Conservation (phyloP, 345 rosid genomes). For the Murraya paniculata region DNA sequence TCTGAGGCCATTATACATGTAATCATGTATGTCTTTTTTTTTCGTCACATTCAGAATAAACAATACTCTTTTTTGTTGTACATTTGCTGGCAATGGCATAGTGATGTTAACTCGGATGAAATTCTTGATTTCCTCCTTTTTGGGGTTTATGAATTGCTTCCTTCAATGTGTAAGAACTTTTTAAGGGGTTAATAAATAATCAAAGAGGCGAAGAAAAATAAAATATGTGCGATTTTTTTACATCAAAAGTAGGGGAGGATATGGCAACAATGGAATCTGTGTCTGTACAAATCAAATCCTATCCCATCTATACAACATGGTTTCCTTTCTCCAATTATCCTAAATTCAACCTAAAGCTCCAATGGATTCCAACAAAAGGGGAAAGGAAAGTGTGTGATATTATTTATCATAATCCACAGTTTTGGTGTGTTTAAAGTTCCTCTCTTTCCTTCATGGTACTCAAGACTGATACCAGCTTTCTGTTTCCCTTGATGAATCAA, state of each 20-base stretch:
- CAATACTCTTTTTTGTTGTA: background rate
- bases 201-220: background rate
- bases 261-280: background rate
- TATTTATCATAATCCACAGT: background rate
- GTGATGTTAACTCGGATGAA: background rate
- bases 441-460: background rate
- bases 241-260: background rate
- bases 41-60: background rate
- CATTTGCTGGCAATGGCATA: background rate
- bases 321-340: background rate
- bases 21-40: background rate
- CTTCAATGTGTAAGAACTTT: background rate
- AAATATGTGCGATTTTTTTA: background rate
- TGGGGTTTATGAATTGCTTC: background rate
- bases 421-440: background rate
- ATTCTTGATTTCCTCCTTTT: background rate
- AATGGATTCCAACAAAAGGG: background rate
- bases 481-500: constrained; percentile 17
- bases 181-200: no score
- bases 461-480: background rate
- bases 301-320: background rate
- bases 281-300: background rate
- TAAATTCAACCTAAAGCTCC: background rate
- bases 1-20: background rate
- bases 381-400: background rate